Evolutionary conservation across 768 basidiomycete genomes (phyloP).

Genomic region (Pulveroboletus sp.): DNA sequence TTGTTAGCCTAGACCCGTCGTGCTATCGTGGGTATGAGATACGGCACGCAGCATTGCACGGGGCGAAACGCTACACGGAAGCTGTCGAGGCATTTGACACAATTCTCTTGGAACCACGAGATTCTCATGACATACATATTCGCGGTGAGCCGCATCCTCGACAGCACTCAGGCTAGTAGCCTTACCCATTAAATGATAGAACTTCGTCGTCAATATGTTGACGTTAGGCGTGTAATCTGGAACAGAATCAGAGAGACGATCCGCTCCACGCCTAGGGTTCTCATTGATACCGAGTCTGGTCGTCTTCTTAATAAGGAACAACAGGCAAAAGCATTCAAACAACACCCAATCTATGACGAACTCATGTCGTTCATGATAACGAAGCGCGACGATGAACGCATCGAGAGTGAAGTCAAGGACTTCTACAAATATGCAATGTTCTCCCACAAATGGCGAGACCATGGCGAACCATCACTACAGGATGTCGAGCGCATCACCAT

Average conservation of each 20-base stretch:
- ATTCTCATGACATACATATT: too few species aligned
- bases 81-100: not conserved
- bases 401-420: not conserved
- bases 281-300: conserved; percentile 1
- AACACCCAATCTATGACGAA: not conserved
- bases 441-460: not conserved
- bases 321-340: not conserved
- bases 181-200: not conserved
- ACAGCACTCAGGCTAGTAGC: too few species aligned
- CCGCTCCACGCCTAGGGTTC: not conserved
- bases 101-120: not conserved
- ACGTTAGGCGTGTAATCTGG: too few species aligned
- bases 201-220: not conserved
- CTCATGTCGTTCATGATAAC: not conserved
- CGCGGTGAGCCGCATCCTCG: too few species aligned
- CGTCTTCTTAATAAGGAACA: not conserved
- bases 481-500: conserved; percentile 2
- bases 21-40: not conserved
- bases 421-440: conserved; percentile 3
- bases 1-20: not conserved
- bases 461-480: not conserved
- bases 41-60: not conserved
- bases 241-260: not conserved
- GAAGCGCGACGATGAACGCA: not conserved
- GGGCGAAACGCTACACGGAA: not conserved